Conservation (phyloP, 768 basidiomycete species). For the Mycena maculata region DNA sequence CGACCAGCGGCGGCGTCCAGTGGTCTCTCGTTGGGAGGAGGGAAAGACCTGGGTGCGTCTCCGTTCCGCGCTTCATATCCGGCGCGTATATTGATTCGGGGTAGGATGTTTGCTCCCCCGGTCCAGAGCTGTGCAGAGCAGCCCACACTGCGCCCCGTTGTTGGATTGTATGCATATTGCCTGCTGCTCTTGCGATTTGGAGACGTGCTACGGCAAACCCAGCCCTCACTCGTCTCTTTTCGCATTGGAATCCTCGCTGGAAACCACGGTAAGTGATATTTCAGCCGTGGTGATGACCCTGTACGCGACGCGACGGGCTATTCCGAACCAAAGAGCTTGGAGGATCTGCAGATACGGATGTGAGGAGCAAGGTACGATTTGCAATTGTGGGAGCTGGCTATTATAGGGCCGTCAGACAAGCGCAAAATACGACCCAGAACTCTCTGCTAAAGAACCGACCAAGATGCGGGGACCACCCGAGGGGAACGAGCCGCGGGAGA, state of each 20-base stretch:
- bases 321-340: constrained; percentile 87
- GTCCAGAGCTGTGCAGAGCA: no score
- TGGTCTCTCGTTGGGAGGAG: no score
- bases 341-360: constrained; percentile 59
- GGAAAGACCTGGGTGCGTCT: no score
- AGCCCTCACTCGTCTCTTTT: constrained; percentile 40
- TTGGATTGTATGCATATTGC: no score
- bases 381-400: constrained; percentile 47
- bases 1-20: no score
- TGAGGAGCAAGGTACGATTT: constrained; percentile 10
- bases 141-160: no score
- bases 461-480: constrained; percentile 67
- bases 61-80: no score
- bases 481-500: constrained; percentile 58
- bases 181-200: no score
- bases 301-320: constrained; percentile 88
- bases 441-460: constrained; percentile 67
- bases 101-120: no score
- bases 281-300: constrained; percentile 70
- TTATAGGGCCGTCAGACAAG: constrained; percentile 70
- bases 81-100: no score
- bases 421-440: constrained; percentile 60
- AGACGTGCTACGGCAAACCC: no score
- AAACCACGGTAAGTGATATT: not conserved
- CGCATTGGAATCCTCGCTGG: constrained; percentile 41